A percentile compares a stretch with the other conserved stretches of the same genome.
Evolutionary conservation across 2,329 filamentous ascomycete genomes (phyloP).

Genomic region (Talaromyces atroroseus): DNA sequence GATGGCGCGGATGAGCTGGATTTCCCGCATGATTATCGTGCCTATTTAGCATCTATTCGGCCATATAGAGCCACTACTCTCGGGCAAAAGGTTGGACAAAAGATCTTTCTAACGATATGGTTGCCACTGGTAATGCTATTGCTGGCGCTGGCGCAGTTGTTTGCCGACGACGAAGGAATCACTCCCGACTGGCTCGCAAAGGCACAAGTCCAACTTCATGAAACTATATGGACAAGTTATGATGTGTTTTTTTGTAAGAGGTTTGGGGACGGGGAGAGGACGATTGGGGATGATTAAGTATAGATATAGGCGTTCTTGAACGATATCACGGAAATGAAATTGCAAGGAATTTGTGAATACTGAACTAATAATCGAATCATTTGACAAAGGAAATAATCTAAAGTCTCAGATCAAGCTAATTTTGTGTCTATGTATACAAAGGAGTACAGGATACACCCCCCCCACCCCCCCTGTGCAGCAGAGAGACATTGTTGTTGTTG

Average conservation of each 20-base stretch:
- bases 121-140: constrained; percentile 55
- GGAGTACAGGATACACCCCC: constrained; percentile 19
- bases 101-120: constrained; percentile 58
- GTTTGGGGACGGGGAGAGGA: constrained; percentile 84
- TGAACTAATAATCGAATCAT: neutral
- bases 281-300: constrained; percentile 28
- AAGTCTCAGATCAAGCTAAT: constrained; percentile 14
- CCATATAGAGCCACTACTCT: constrained; percentile 65
- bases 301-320: neutral
- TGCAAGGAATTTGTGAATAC: neutral
- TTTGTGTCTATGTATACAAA: constrained; percentile 23
- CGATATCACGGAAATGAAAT: neutral
- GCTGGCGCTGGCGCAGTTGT: constrained; percentile 34
- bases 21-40: constrained; percentile 72
- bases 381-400: constrained; percentile 15
- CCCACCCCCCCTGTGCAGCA: constrained; percentile 22
- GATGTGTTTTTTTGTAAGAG: constrained; percentile 57
- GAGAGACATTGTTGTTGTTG: constrained; percentile 21
- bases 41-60: constrained; percentile 63
- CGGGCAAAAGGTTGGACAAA: constrained; percentile 61
- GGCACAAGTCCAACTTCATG: constrained; percentile 50
- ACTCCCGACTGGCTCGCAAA: constrained; percentile 62
- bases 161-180: constrained; percentile 62
- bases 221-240: constrained; percentile 59
- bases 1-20: constrained; percentile 73